These are phyloP conservation scores for Solanum sitiens DNA, from an alignment of 257 asterid genomes.

Conservation along the genomic window DNA sequence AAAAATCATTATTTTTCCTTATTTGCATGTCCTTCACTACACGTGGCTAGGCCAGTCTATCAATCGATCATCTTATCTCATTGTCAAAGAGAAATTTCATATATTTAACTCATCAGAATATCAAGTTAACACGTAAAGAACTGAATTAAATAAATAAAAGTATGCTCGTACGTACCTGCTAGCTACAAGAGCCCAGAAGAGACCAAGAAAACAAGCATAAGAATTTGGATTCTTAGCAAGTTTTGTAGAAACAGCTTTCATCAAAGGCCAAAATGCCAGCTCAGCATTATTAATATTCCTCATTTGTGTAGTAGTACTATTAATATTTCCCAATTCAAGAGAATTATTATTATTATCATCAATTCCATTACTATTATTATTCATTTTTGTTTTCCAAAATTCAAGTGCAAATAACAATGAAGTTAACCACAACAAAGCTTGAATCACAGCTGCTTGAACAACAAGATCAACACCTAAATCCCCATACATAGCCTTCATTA, in stretches of 20 bases:
- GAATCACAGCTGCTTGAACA: slow-evolving; percentile 18
- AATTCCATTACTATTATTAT: not conserved
- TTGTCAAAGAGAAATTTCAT: not conserved
- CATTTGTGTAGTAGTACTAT: not conserved
- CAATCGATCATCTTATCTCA: not conserved
- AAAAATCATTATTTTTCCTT: not conserved
- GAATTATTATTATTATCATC: not conserved
- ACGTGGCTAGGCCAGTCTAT: not conserved
- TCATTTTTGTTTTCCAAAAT: not conserved
- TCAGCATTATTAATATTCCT: not conserved
- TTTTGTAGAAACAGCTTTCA: slow-evolving; percentile 28
- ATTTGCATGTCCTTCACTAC: not conserved
- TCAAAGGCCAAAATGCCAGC: slow-evolving; percentile 8
- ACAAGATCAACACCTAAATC: slow-evolving; percentile 14
- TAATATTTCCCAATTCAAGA: not conserved
- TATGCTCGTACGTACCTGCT: slow-evolving; percentile 19
- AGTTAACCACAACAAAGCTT: slow-evolving; percentile 15
- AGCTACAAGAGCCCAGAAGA: slow-evolving; percentile 50
- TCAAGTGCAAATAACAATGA: slow-evolving; percentile 12
- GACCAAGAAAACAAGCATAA: slow-evolving; percentile 34
- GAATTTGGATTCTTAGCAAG: slow-evolving; percentile 53
- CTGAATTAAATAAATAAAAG: not conserved
- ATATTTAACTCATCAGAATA: not conserved
- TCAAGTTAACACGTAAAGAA: not conserved
- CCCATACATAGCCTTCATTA: slow-evolving; percentile 27